phyloP scores from a whole-genome alignment of 164 flowering plant genomes.

The Protea cynaroides region DNA sequence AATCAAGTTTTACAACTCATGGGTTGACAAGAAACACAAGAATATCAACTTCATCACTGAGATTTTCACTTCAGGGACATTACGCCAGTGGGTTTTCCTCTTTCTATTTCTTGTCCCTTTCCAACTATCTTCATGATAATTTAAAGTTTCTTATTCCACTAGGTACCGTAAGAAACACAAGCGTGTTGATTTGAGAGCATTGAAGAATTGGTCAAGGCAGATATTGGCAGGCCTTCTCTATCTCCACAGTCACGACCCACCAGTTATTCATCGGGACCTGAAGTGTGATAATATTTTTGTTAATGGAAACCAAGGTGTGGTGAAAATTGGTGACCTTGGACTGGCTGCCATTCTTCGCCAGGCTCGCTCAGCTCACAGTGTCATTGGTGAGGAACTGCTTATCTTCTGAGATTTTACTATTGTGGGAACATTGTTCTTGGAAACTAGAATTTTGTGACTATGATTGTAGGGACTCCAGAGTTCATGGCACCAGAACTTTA shows the following conservation, averaged over 20 bases:
- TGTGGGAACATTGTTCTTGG: slow-evolving; percentile 1
- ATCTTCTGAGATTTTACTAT: background rate
- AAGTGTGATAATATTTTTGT: slow-evolving; percentile 95
- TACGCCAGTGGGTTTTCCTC: slow-evolving; percentile 69
- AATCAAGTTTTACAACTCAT: slow-evolving; percentile 85
- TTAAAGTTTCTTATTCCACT: slow-evolving; percentile 1
- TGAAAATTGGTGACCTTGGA: slow-evolving; percentile 92
- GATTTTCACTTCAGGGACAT: slow-evolving; percentile 91
- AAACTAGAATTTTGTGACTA: background rate
- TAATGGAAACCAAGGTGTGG: slow-evolving; percentile 95
- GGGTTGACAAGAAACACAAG: slow-evolving; percentile 67
- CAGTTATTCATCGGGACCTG: slow-evolving; percentile 86
- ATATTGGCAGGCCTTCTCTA: slow-evolving; percentile 82
- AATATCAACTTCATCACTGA: slow-evolving; percentile 90
- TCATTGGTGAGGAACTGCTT: slow-evolving; percentile 51
- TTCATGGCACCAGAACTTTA: slow-evolving; percentile 99
- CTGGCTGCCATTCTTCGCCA: slow-evolving; percentile 74
- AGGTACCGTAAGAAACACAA: slow-evolving; percentile 95
- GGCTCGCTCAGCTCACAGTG: slow-evolving; percentile 87
- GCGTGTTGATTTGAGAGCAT: slow-evolving; percentile 78
- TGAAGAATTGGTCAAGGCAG: slow-evolving; percentile 98
- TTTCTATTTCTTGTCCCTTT: background rate
- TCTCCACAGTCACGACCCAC: slow-evolving; percentile 90
- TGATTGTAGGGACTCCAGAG: slow-evolving; percentile 76
- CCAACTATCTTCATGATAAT: background rate